These are phyloP conservation scores for Wolfiporia cocos DNA, from an alignment of 1,284 basidiomycete species.

Conservation along the genomic window DNA sequence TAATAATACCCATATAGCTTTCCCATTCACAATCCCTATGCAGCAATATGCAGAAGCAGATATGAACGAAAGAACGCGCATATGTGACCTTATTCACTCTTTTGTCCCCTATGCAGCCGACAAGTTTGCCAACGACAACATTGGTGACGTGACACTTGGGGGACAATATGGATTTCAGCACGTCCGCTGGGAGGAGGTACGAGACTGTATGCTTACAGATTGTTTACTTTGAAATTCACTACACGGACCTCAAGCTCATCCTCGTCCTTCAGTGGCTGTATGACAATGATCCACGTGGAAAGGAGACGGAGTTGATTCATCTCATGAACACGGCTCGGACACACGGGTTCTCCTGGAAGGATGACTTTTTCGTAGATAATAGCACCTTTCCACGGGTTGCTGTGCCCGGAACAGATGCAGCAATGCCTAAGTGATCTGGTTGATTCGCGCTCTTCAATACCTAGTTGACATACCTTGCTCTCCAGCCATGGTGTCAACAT, in stretches of 20 bases:
- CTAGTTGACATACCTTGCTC: too few relatives aligned
- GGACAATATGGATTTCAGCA: slow-evolving; percentile 5
- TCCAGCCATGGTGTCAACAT: slow-evolving; percentile 3
- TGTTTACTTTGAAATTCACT: neutral
- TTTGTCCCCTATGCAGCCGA: slow-evolving; percentile 2
- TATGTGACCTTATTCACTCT: slow-evolving; percentile 1
- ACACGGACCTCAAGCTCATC: neutral
- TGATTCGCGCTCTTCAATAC: neutral
- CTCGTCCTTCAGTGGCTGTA: slow-evolving; percentile 3
- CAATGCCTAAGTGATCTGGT: slow-evolving; percentile 1
- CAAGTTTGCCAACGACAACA: neutral
- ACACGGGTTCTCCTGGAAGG: slow-evolving; percentile 4
- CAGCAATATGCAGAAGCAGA: slow-evolving; percentile 5
- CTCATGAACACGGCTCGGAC: neutral
- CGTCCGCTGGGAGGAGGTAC: slow-evolving; percentile 4
- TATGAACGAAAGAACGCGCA: neutral
- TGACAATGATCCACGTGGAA: slow-evolving; percentile 3
- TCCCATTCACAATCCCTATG: neutral
- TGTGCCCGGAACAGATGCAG: neutral
- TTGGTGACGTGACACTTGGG: slow-evolving; percentile 1
- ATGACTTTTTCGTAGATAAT: slow-evolving; percentile 5
- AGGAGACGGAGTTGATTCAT: slow-evolving; percentile 1
- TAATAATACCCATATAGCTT: neutral
- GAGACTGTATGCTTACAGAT: neutral
- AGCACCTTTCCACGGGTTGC: slow-evolving; percentile 1